Evolutionary conservation across 352 stramenopile species (phyloP), one percentile per base, ranked within the genome.

Genomic region (Plasmopara muralis): DNA sequence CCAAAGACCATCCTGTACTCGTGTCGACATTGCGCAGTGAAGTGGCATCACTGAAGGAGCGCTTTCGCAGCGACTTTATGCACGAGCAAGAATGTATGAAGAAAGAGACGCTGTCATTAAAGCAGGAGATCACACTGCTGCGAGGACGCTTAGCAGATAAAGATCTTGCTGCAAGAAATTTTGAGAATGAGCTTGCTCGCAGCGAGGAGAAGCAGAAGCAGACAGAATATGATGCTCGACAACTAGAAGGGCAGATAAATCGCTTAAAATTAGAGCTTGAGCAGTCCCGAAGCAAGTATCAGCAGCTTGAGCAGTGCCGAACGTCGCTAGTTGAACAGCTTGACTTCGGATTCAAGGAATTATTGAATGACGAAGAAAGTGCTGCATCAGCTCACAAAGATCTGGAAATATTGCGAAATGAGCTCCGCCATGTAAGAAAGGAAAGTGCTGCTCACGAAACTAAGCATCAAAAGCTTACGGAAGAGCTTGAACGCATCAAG

Each of bases 311-410:
- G 18, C 60, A 75, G 20, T 79, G 70, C 13, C 65, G 64, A 1
- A 70, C 68, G 0, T 70, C 68, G 12, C 56, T 89, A 2, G 70
- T 63, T 8, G 72, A 86, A 12, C 69, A 86, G 38, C 69, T 89
- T 5, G 76, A 89, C 46, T 66, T 64, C 9, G 79, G 79, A 7
- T 87, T 89, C 37, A 83, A 87, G 44, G 74, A 85, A 39, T 47
- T 89, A 4, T 42, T 89, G 18, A 57, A 83, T 18, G 77, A 89
- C 29, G 74, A 89, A 54, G 62, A 83, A 16, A 77, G 64, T 28
- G 76, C 73, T 25, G 59, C 70, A 6, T 67, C 63, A 9, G 68
- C 70, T 1, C 44, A 70, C 4, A 62, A 71, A 41, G 62, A 83
- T 34, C 48, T 83, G 0, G 72, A 80, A 31, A 63, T 64, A 20